phyloP scores from a whole-genome alignment of 305 asterid genomes.

The Fraxinus ornus region DNA sequence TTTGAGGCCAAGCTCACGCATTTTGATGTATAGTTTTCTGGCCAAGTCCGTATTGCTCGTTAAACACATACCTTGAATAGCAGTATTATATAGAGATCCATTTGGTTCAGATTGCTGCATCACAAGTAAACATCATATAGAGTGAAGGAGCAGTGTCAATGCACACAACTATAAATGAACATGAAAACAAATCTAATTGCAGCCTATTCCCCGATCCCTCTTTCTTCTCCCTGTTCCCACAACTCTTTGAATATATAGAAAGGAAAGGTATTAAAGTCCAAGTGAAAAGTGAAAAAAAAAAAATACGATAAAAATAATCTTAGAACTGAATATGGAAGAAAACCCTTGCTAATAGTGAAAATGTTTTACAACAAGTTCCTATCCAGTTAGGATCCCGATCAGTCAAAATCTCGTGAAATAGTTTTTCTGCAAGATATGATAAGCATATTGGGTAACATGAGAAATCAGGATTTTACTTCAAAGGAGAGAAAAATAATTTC shows the following conservation, averaged over 20 bases:
- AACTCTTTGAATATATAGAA: neutral
- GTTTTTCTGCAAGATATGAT: neutral
- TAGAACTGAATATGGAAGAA: neutral
- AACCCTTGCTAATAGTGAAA: neutral
- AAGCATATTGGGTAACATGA: neutral
- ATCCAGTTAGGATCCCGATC: neutral
- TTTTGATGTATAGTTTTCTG: constrained; percentile 57
- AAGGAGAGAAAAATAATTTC: neutral
- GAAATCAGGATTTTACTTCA: neutral
- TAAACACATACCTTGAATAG: constrained; percentile 87
- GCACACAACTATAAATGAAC: neutral
- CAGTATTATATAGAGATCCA: constrained; percentile 79
- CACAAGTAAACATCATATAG: constrained; percentile 10
- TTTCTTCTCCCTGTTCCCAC: neutral
- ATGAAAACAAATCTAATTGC: neutral
- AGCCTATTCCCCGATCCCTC: neutral
- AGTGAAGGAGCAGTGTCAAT: neutral
- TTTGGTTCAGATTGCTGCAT: constrained; percentile 59
- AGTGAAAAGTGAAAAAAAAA: neutral
- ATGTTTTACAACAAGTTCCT: neutral
- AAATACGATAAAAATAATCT: neutral
- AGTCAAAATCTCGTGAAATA: neutral
- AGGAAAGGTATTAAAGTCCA: neutral
- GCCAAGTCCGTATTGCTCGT: constrained; percentile 60
- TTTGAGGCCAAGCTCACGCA: constrained; percentile 69